These are phyloP conservation scores for Secale cereale DNA, from an alignment of 176 grass and related monocot species.

Conservation along the genomic window DNA sequence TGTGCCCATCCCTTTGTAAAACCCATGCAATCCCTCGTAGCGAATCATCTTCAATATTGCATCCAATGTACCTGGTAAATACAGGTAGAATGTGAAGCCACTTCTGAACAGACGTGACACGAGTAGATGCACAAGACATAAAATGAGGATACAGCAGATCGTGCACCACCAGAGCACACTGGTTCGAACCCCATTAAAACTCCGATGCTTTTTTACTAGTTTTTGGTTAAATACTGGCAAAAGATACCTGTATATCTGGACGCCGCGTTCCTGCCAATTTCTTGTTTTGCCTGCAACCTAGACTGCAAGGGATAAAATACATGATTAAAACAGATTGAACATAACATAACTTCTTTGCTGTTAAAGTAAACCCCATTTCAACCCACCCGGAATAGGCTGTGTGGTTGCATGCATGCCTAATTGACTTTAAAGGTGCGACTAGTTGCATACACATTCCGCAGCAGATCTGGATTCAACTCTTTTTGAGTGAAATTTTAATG, in stretches of 20 bases:
- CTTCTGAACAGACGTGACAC: neutral
- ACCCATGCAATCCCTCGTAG: conserved; percentile 79
- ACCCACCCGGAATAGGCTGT: neutral
- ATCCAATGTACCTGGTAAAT: conserved; percentile 76
- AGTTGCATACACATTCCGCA: neutral
- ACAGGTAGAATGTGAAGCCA: neutral
- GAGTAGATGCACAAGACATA: neutral
- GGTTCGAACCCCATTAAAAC: neutral
- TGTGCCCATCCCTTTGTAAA: conserved; percentile 99
- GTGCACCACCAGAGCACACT: neutral
- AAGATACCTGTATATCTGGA: conserved; percentile 86
- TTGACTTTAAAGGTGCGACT: neutral
- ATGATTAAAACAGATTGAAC: conserved; percentile 23
- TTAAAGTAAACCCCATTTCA: neutral
- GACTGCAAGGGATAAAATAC: conserved; percentile 60
- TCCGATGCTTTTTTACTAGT: neutral
- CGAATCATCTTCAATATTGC: conserved; percentile 90
- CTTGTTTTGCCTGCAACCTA: conserved; percentile 99
- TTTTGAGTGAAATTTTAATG: neutral
- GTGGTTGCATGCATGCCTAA: neutral
- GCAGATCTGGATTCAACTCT: neutral
- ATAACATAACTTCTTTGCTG: neutral
- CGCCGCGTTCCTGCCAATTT: conserved; percentile 80
- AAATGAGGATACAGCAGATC: neutral
- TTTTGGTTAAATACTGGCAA: conserved; percentile 21